Conservation (phyloP, 306 rosid genomes). For the Styphnolobium japonicum region DNA sequence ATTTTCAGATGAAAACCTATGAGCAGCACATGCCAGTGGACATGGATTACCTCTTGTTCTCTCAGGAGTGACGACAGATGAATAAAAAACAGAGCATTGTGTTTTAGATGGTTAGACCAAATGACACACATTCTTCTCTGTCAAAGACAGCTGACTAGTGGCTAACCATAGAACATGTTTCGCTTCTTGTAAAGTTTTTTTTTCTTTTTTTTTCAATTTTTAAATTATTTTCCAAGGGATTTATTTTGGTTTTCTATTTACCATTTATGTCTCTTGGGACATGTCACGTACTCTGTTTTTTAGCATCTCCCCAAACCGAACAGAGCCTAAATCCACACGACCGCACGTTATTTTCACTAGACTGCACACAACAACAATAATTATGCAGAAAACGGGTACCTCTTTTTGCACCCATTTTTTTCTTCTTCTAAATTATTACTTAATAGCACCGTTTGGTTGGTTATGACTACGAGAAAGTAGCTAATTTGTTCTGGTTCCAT, state of each 20-base stretch:
- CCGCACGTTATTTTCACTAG: background rate
- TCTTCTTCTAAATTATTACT: background rate
- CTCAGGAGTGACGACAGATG: background rate
- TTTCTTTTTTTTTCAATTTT: background rate
- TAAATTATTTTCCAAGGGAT: background rate
- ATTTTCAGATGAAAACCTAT: background rate
- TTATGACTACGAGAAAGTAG: background rate
- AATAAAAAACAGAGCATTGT: background rate
- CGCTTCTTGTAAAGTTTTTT: background rate
- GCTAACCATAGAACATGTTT: background rate
- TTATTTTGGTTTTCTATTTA: background rate
- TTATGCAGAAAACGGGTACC: background rate
- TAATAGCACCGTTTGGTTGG: slow-evolving; percentile 2
- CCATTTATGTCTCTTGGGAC: background rate
- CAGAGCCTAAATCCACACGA: background rate
- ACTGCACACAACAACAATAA: background rate
- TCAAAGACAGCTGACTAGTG: background rate
- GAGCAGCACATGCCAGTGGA: background rate
- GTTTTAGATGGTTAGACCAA: background rate
- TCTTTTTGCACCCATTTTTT: background rate
- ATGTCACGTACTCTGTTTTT: slow-evolving; percentile 4
- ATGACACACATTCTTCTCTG: slow-evolving; percentile 33
- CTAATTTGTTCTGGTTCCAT: background rate
- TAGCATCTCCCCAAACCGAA: background rate
- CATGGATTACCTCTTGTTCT: background rate